A percentile compares a stretch with the other conserved stretches of the same genome.
These are phyloP conservation scores for Phytomonas sp. DNA, from an alignment of 208 protist genomes.

Conservation along the genomic window DNA sequence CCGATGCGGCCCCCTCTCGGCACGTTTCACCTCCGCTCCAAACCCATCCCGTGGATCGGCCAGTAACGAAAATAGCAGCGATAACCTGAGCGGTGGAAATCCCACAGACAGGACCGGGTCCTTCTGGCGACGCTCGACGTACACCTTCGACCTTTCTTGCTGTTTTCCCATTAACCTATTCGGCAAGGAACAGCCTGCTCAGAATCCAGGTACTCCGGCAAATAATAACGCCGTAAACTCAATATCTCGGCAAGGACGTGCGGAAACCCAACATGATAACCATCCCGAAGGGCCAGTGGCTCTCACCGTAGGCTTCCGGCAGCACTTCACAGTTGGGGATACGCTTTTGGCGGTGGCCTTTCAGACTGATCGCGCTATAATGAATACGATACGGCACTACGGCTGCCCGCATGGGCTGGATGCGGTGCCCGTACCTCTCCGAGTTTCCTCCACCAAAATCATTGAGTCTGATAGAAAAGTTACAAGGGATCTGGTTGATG, in stretches of 20 bases:
- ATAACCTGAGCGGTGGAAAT: background rate
- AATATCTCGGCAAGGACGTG: background rate
- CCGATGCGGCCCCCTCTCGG: conserved; percentile 12
- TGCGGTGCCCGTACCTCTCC: conserved; percentile 1
- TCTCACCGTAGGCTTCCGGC: conserved; percentile 34
- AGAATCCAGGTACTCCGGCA: background rate
- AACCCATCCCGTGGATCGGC: background rate
- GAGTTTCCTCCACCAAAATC: conserved; percentile 10
- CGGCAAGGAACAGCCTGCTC: background rate
- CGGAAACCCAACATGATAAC: background rate
- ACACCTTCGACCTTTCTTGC: conserved; percentile 17
- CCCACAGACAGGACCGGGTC: background rate
- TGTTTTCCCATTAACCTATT: conserved; percentile 15
- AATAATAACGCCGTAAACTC: background rate
- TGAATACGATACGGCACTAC: background rate
- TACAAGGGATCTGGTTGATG: background rate
- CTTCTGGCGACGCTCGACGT: background rate
- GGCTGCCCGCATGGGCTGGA: background rate
- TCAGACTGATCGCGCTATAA: conserved; percentile 29
- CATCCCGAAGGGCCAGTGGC: conserved; percentile 17
- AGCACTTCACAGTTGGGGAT: conserved; percentile 35
- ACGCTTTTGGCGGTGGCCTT: conserved; percentile 32
- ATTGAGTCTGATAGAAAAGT: background rate
- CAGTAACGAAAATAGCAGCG: background rate
- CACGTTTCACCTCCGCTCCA: conserved; percentile 10